Conservation (phyloP, 2,329 filamentous ascomycete species). For the Onygena corvina region DNA sequence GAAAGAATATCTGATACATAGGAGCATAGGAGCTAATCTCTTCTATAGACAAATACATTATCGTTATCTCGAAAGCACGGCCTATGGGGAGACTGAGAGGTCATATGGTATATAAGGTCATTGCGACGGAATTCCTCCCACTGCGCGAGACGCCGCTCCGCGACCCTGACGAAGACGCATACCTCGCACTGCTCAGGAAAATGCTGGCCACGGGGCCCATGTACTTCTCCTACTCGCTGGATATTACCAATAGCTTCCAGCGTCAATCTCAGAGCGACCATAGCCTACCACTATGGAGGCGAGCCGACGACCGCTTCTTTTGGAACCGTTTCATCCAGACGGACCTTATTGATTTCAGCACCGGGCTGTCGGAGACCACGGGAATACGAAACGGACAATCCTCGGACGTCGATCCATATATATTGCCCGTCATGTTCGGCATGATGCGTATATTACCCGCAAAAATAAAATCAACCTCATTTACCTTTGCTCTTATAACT, state of each 20-base stretch:
- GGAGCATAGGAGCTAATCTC: not conserved
- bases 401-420: slow-evolving; percentile 73
- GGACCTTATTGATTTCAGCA: slow-evolving; percentile 81
- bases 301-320: slow-evolving; percentile 94
- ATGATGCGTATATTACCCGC: slow-evolving; percentile 88
- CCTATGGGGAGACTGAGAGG: slow-evolving; percentile 85
- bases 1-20: slow-evolving; percentile 15
- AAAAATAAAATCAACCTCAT: slow-evolving; percentile 66
- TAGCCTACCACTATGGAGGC: slow-evolving; percentile 69
- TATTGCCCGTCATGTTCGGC: slow-evolving; percentile 89
- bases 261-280: slow-evolving; percentile 68
- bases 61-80: slow-evolving; percentile 88
- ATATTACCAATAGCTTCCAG: slow-evolving; percentile 94
- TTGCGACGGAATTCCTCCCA: slow-evolving; percentile 82
- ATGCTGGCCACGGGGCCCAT: slow-evolving; percentile 75
- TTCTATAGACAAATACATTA: slow-evolving; percentile 73
- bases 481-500: slow-evolving; percentile 81
- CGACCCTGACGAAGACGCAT: slow-evolving; percentile 88
- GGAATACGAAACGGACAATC: slow-evolving; percentile 46
- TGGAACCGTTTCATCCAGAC: slow-evolving; percentile 93
- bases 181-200: slow-evolving; percentile 67
- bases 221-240: slow-evolving; percentile 97
- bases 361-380: slow-evolving; percentile 39
- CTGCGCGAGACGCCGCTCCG: slow-evolving; percentile 83
- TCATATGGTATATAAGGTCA: slow-evolving; percentile 89